phyloP scores from a whole-genome alignment of 495 filamentous ascomycete genomes.

The Penicillium soppii region DNA sequence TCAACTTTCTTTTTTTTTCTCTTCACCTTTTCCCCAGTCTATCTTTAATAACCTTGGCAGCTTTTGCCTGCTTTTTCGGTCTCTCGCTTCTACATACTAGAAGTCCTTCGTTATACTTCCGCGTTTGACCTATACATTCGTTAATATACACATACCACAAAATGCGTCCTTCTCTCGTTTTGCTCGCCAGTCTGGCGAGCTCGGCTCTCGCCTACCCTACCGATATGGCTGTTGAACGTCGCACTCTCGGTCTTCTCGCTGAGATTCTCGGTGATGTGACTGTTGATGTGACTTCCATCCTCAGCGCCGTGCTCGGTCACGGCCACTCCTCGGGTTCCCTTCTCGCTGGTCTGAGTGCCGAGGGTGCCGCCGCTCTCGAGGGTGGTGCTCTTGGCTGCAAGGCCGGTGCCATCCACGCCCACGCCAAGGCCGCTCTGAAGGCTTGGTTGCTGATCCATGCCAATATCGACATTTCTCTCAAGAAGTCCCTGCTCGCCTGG shows the following conservation, averaged over 20 bases:
- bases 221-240: slow-evolving; percentile 28
- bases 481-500: slow-evolving; percentile 32
- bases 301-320: slow-evolving; percentile 25
- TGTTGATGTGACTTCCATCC: slow-evolving; percentile 20
- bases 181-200: slow-evolving; percentile 43
- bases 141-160: slow-evolving; percentile 16
- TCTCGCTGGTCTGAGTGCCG: slow-evolving; percentile 33
- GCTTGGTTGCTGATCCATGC: slow-evolving; percentile 32
- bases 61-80: slow-evolving; percentile 16
- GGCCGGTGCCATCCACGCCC: slow-evolving; percentile 27
- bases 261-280: slow-evolving; percentile 17
- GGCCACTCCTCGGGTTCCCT: slow-evolving; percentile 16
- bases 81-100: slow-evolving; percentile 13
- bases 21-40: slow-evolving; percentile 33
- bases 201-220: slow-evolving; percentile 36
- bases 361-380: slow-evolving; percentile 40
- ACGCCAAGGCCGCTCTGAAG: slow-evolving; percentile 33
- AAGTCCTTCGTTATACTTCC: slow-evolving; percentile 6
- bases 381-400: slow-evolving; percentile 42
- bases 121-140: slow-evolving; percentile 20
- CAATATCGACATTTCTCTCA: slow-evolving; percentile 27
- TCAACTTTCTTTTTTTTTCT: slow-evolving; percentile 25
- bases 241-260: slow-evolving; percentile 24
- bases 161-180: slow-evolving; percentile 39
- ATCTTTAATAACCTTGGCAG: slow-evolving; percentile 32